Conservation (phyloP, 2,329 filamentous ascomycete species). For the Aschersonia sp. region DNA sequence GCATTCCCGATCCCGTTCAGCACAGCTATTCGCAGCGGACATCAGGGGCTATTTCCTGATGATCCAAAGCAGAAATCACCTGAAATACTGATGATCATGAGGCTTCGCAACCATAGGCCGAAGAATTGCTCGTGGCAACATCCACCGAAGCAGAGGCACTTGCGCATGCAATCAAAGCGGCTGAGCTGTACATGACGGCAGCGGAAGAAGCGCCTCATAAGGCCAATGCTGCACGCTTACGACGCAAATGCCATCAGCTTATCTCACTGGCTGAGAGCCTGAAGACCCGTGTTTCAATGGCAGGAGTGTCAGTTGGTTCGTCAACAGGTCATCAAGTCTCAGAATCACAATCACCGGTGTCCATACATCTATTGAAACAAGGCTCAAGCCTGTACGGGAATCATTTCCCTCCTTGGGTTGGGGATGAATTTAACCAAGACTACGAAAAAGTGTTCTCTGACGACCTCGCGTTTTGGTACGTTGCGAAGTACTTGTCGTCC, state of each 20-base stretch:
- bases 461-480: not conserved
- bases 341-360: not conserved
- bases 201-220: constrained; percentile 43
- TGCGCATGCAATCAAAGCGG: constrained; percentile 58
- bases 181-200: constrained; percentile 71
- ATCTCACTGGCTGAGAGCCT: constrained; percentile 62
- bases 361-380: constrained; percentile 45
- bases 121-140: constrained; percentile 20
- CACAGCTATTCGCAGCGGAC: too few relatives aligned
- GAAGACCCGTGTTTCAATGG: constrained; percentile 30
- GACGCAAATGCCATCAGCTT: constrained; percentile 53
- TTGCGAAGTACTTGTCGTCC: not conserved
- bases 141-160: constrained; percentile 43
- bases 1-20: too few relatives aligned
- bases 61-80: not conserved
- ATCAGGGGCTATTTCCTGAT: too few relatives aligned
- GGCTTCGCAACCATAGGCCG: constrained; percentile 13
- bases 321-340: not conserved
- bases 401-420: constrained; percentile 75
- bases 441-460: not conserved
- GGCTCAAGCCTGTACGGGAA: constrained; percentile 71
- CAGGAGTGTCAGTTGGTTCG: not conserved
- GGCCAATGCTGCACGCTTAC: constrained; percentile 51
- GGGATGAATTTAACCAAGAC: constrained; percentile 29
- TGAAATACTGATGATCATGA: not conserved